Base-by-base conservation (phyloP, 176 grass and related monocot genomes). In the Aegilops umbellulata region DNA sequence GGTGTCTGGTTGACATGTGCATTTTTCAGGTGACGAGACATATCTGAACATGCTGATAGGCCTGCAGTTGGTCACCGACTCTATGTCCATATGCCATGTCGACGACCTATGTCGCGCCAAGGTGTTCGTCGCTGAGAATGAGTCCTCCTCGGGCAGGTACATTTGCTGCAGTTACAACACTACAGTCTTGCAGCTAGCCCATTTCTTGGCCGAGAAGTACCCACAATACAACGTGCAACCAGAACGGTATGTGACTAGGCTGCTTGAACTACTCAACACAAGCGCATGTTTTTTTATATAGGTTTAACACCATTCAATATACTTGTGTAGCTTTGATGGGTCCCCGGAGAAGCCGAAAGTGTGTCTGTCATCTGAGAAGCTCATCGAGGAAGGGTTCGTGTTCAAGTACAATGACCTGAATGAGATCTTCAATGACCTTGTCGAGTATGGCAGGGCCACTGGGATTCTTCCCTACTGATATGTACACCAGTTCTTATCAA, bases 91-190 rank as follows among this genome's bases (percentile, higher is more conserved):
- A 4, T 26, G 58, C 32, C 88, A 90, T 38, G 36, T 90, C 7
- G 78, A 86, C 19, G 88, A 90, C 29, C 63, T 90, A 17, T 90
- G 88, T 64, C 64, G 24, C 30, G 77, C 88, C 65, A 77, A 90
- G 41, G 17, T 90, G 22, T 90, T 86, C 78, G 8, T 87, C 12
- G 80, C 75, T 4, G 89, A 90, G 84, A 34, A 86, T 10, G 34
- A 55, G 36, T 0, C 75, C 1, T 55, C 84, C 22, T 47, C 85
- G 12, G 84, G 89, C 30, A 86, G 89, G 81, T 90, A 90, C 80
- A 79, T 90, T 44, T 90, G 89, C 65, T 74, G 62, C 58, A 70
- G 71, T 58, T 22, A 68, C 69, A 32, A 79, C 60, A 70, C 65
- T 11, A 86, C 32, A 20, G 2, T 90, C 34, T 0, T 38, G 16